phyloP scores from a whole-genome alignment of 352 stramenopile species.

The Globisporangium ultimum region DNA sequence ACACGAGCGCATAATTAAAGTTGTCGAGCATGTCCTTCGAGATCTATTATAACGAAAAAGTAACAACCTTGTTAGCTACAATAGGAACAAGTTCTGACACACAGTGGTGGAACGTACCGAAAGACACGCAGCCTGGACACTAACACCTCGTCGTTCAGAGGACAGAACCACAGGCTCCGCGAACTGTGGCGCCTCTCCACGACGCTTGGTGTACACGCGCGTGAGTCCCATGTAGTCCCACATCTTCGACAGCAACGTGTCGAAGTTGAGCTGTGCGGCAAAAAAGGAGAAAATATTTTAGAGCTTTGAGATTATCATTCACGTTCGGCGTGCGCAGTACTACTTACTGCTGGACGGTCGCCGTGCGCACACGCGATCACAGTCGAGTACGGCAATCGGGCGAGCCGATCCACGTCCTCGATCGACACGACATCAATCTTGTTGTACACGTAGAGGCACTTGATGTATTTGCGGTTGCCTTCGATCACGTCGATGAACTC shows the following conservation, averaged over 20 bases:
- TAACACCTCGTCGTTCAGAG: conserved; percentile 80
- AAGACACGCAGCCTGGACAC: conserved; percentile 75
- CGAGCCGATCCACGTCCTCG: conserved; percentile 98
- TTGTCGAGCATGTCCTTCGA: conserved; percentile 93
- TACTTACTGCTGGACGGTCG: conserved; percentile 59
- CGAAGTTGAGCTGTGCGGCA: conserved; percentile 94
- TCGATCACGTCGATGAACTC: conserved; percentile 99
- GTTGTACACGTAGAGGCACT: conserved; percentile 99
- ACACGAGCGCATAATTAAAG: conserved; percentile 98
- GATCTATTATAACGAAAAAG: conserved; percentile 43
- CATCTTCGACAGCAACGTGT: conserved; percentile 87
- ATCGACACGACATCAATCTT: conserved; percentile 99
- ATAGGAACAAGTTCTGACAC: background rate
- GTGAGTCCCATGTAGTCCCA: conserved; percentile 91
- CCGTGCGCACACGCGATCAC: conserved; percentile 93
- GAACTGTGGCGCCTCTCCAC: conserved; percentile 75
- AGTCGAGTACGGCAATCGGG: conserved; percentile 94
- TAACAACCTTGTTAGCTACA: too few species aligned
- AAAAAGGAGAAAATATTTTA: background rate
- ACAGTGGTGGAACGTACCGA: conserved; percentile 43
- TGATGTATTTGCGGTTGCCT: conserved; percentile 99
- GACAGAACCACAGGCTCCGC: conserved; percentile 80
- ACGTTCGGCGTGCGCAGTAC: background rate
- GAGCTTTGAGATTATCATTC: too few species aligned
- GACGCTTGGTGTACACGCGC: conserved; percentile 87